Evolutionary conservation across 345 rosid species (phyloP).

Genomic region (Melaleuca alternifolia): DNA sequence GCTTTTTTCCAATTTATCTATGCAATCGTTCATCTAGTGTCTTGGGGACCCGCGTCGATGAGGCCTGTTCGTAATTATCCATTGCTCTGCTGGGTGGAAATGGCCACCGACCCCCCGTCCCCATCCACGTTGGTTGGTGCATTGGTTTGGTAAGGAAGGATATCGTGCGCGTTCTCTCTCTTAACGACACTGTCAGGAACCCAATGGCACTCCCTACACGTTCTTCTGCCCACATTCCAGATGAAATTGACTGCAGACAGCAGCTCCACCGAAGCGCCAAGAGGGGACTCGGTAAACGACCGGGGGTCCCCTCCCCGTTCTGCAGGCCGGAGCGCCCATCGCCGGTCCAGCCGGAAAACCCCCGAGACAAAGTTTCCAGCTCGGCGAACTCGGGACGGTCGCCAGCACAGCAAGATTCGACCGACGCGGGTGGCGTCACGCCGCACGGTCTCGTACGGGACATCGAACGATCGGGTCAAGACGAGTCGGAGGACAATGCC

Average conservation of each 20-base stretch:
- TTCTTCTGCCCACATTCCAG: too few species aligned
- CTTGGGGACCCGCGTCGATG: not conserved
- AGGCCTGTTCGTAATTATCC: not conserved
- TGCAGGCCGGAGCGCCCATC: too few species aligned
- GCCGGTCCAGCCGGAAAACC: too few species aligned
- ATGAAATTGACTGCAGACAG: too few species aligned
- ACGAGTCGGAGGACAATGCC: too few species aligned
- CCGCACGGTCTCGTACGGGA: not conserved
- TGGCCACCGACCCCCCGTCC: not conserved
- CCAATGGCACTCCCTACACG: not conserved
- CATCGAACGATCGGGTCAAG: not conserved
- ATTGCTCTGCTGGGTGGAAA: not conserved
- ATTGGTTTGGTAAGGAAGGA: not conserved
- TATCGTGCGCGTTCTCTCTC: not conserved
- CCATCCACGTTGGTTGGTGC: not conserved
- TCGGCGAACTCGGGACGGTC: too few species aligned
- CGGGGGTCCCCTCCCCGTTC: too few species aligned
- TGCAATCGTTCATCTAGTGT: not conserved
- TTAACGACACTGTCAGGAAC: not conserved
- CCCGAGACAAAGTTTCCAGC: not conserved
- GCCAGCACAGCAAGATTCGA: not conserved
- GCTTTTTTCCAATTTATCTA: too few species aligned
- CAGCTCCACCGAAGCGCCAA: too few species aligned
- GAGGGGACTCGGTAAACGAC: too few species aligned
- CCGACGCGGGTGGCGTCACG: not conserved